Evolutionary conservation across 2,329 filamentous ascomycete genomes (phyloP).

Genomic region (Xylaria sp.): DNA sequence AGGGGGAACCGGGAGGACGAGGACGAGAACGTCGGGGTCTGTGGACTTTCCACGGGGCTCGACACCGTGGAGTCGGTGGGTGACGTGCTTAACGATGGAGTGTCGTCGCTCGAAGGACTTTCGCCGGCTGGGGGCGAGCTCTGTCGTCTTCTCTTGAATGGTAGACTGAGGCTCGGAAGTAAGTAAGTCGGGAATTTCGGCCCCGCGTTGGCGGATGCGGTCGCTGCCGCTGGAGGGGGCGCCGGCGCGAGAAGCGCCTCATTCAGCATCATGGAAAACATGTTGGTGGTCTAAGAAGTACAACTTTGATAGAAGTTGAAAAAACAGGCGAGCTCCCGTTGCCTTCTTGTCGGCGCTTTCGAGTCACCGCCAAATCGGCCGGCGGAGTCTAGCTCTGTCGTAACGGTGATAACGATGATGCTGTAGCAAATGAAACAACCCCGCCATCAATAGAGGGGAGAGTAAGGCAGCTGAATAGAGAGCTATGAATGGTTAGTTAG

Average conservation of each 20-base stretch:
- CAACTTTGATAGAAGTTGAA: neutral
- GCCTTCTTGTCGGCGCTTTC: neutral
- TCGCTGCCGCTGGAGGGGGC: conserved; percentile 12
- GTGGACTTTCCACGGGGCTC: conserved; percentile 29
- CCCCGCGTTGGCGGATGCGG: conserved; percentile 16
- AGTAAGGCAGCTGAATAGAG: neutral
- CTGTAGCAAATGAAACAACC: neutral
- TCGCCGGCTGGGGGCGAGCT: conserved; percentile 37
- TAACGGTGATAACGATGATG: too few relatives aligned
- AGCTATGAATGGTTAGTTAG: neutral
- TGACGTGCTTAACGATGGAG: conserved; percentile 42
- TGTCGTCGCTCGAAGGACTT: conserved; percentile 26
- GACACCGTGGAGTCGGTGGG: conserved; percentile 39
- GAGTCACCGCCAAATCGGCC: neutral
- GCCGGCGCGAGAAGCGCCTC: conserved; percentile 24
- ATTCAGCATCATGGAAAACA: conserved; percentile 35
- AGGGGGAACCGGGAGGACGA: conserved; percentile 27
- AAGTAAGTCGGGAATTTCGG: conserved; percentile 56
- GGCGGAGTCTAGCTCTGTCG: conserved; percentile 2
- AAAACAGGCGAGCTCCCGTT: neutral
- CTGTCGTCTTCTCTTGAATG: conserved; percentile 48
- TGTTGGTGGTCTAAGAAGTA: conserved; percentile 6
- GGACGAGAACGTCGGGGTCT: conserved; percentile 30
- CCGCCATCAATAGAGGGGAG: neutral
- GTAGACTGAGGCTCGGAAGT: conserved; percentile 53